Percentiles rank a stretch among this genome's conserved stretches.
Conservation (phyloP, 768 basidiomycete species). For the Mycena haematopus region DNA sequence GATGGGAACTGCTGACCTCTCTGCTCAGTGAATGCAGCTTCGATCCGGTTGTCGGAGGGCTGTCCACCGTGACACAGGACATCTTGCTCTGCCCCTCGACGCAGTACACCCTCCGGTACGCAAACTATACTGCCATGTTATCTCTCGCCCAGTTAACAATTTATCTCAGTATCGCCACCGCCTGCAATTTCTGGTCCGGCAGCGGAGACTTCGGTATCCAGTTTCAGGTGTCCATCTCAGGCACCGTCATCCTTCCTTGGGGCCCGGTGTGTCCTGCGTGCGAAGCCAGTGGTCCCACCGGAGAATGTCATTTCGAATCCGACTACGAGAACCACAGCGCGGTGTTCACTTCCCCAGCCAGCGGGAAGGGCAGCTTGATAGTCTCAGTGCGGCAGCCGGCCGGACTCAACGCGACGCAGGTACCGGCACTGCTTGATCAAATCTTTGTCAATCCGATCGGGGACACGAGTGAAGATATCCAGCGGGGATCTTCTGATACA, state of each 20-base stretch:
- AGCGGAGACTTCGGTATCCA: background rate
- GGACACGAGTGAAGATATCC: background rate
- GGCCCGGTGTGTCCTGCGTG: background rate
- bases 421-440: no score
- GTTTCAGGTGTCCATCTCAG: background rate
- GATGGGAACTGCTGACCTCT: background rate
- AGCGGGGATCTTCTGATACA: background rate
- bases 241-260: background rate
- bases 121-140: background rate
- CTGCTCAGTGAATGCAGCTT: conserved; percentile 1
- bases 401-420: no score
- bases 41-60: background rate
- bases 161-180: background rate
- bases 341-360: background rate
- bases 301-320: background rate
- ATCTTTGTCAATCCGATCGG: no score
- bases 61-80: background rate
- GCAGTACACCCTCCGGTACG: background rate
- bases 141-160: background rate
- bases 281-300: background rate
- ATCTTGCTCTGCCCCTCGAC: background rate
- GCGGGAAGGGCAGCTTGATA: background rate
- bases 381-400: background rate
- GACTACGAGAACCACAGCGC: background rate
- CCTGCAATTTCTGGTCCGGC: background rate